These are phyloP conservation scores for Metarhizium sp. DNA, from an alignment of 2,329 filamentous ascomycete genomes.

Conservation along the genomic window DNA sequence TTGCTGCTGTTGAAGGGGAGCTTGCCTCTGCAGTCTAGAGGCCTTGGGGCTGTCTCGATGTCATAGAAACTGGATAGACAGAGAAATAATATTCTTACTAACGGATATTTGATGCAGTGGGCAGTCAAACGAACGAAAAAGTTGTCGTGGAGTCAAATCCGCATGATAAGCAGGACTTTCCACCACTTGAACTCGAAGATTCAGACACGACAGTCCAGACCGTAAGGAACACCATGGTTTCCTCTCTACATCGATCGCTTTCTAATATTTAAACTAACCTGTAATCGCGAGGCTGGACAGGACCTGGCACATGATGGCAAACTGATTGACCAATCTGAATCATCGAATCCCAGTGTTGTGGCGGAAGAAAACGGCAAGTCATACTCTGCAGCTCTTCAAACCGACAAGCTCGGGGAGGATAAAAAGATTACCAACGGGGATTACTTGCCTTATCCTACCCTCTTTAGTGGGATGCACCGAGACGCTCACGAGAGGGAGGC, in stretches of 20 bases:
- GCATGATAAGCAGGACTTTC: not conserved
- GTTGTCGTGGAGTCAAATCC: not conserved
- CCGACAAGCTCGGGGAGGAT: not conserved
- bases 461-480: slow-evolving; percentile 12
- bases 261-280: not conserved
- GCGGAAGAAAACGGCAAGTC: not conserved
- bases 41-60: not conserved
- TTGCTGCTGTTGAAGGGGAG: not conserved
- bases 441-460: slow-evolving; percentile 17
- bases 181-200: not conserved
- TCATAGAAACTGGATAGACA: not conserved
- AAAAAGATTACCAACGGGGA: slow-evolving; percentile 2
- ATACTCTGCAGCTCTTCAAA: not conserved
- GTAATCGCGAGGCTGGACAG: not conserved
- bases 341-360: not conserved
- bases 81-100: not conserved
- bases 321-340: not conserved
- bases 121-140: slow-evolving; percentile 6
- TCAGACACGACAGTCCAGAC: not conserved
- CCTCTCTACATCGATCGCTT: not conserved
- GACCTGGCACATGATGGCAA: not conserved
- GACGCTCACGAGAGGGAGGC: slow-evolving; percentile 17
- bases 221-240: not conserved
- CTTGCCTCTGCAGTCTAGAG: not conserved
- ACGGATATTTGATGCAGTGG: not conserved